phyloP scores from a whole-genome alignment of 768 basidiomycete genomes.

The Leccinum subgranulosum region DNA sequence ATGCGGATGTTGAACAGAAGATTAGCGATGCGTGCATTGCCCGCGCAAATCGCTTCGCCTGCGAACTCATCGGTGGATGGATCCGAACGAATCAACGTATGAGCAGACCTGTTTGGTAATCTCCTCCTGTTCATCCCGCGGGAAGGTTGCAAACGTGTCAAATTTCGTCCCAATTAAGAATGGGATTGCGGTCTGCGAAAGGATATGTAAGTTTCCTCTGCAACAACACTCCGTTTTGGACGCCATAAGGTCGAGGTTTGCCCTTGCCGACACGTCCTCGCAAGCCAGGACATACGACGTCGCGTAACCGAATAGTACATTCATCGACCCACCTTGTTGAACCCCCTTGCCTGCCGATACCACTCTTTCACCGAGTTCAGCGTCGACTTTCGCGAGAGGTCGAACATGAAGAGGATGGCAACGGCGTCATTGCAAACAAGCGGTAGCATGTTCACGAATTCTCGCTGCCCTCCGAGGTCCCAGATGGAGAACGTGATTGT shows the following conservation, averaged over 20 bases:
- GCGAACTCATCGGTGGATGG: conserved; percentile 8
- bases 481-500: conserved; percentile 99
- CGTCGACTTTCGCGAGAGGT: conserved; percentile 95
- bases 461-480: conserved; percentile 96
- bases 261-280: not conserved
- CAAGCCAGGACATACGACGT: not conserved
- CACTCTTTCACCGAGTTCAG: conserved; percentile 99
- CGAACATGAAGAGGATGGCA: conserved; percentile 99
- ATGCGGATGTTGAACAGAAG: conserved; percentile 98
- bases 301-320: not conserved
- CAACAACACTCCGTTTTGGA: conserved; percentile 2
- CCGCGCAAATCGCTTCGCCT: conserved; percentile 97
- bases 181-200: conserved; percentile 87
- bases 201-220: conserved; percentile 13
- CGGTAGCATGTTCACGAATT: conserved; percentile 99
- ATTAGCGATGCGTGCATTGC: conserved; percentile 99
- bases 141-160: conserved; percentile 94
- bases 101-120: conserved; percentile 90
- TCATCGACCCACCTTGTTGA: conserved; percentile 79
- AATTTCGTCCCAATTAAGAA: conserved; percentile 99
- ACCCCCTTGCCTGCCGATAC: conserved; percentile 98
- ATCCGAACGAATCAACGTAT: conserved; percentile 3
- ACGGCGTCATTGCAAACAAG: conserved; percentile 99
- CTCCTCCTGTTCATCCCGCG: conserved; percentile 97
- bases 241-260: conserved; percentile 1